Evolutionary conservation across 2,329 filamentous ascomycete genomes (phyloP).

Genomic region (Immersiporthe knoxdaviesiana): DNA sequence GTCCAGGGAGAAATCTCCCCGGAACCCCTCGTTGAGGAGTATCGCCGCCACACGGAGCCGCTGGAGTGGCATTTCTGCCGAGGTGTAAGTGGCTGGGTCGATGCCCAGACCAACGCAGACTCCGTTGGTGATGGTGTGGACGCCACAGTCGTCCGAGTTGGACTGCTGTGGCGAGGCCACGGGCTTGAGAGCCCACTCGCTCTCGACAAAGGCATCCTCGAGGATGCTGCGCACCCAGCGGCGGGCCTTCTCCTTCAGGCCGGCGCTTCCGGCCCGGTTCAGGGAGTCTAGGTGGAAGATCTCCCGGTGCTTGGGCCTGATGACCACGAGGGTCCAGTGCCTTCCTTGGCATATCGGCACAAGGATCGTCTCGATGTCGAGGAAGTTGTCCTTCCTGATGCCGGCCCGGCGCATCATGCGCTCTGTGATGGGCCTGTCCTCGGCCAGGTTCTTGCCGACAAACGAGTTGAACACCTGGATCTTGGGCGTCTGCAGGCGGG

Average conservation of each 20-base stretch:
- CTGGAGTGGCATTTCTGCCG: slow-evolving; percentile 61
- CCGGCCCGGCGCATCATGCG: slow-evolving; percentile 61
- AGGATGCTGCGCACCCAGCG: slow-evolving; percentile 64
- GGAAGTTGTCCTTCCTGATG: slow-evolving; percentile 62
- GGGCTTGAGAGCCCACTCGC: slow-evolving; percentile 63
- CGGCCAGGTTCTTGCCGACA: slow-evolving; percentile 62
- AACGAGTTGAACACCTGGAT: slow-evolving; percentile 68
- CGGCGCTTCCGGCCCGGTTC: slow-evolving; percentile 44
- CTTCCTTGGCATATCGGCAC: slow-evolving; percentile 66
- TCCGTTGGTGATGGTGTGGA: slow-evolving; percentile 75
- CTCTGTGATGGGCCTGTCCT: slow-evolving; percentile 51
- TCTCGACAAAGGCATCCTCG: slow-evolving; percentile 54
- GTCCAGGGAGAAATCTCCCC: slow-evolving; percentile 58
- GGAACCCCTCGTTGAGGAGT: slow-evolving; percentile 69
- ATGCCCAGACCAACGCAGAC: slow-evolving; percentile 62
- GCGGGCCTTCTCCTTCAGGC: slow-evolving; percentile 48
- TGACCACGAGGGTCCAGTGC: slow-evolving; percentile 75
- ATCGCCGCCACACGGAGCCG: slow-evolving; percentile 66
- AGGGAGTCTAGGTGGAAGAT: slow-evolving; percentile 75
- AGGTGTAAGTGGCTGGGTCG: slow-evolving; percentile 53
- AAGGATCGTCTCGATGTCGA: slow-evolving; percentile 68
- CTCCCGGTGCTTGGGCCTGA: slow-evolving; percentile 62
- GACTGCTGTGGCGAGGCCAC: slow-evolving; percentile 59
- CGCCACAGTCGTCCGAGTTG: slow-evolving; percentile 76
- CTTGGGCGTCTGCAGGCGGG: slow-evolving; percentile 55